Conservation (phyloP, 805 yeast genomes). For the Zygosaccharomyces siamensis region DNA sequence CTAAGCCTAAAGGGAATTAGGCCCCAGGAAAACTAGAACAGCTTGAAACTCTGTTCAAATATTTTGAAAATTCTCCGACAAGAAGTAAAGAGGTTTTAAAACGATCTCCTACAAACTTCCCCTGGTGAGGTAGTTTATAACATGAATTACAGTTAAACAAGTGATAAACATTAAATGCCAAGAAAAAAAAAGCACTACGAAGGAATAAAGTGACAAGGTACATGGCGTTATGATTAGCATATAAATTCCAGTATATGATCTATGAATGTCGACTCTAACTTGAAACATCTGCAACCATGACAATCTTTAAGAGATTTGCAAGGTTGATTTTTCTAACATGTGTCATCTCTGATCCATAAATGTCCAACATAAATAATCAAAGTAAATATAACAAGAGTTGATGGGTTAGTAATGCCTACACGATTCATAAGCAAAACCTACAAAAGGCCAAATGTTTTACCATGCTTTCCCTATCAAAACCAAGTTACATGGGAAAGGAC, state of each 20-base stretch:
- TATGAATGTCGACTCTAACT: no score
- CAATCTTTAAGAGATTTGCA: not conserved
- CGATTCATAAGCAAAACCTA: no score
- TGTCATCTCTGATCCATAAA: not conserved
- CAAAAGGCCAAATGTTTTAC: no score
- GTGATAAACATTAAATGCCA: slow-evolving; percentile 6
- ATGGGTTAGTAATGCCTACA: no score
- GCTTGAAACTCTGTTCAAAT: not conserved
- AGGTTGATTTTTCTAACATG: not conserved
- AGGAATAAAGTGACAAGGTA: not conserved
- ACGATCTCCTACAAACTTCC: not conserved
- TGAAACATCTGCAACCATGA: no score
- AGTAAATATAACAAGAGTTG: no score
- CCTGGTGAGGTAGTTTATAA: not conserved
- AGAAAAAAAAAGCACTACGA: not conserved
- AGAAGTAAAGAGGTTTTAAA: not conserved
- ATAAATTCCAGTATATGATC: no score
- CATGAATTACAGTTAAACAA: not conserved
- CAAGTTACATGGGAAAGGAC: no score
- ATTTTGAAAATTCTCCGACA: not conserved
- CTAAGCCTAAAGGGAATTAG: not conserved
- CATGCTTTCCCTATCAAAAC: no score
- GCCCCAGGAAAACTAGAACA: not conserved
- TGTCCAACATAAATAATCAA: no score
- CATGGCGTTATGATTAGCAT: no score